Percentiles rank a stretch among this genome's conserved stretches.
These are phyloP conservation scores for Rhizoclosmatium globosum DNA, from an alignment of 192 early-diverging fungal species.

Conservation along the genomic window DNA sequence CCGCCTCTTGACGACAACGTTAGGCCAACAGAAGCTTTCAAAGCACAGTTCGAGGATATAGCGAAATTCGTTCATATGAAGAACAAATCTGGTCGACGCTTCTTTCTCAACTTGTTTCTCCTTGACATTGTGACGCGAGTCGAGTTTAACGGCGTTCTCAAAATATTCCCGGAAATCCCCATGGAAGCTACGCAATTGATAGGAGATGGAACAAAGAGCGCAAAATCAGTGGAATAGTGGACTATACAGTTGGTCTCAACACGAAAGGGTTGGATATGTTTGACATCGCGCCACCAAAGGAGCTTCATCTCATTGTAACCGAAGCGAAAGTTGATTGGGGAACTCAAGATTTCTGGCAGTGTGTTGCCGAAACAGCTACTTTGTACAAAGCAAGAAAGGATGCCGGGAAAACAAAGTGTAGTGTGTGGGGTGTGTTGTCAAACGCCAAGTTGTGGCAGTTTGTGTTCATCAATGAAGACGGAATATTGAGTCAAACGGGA, in stretches of 20 bases:
- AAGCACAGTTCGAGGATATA: slow-evolving; percentile 5
- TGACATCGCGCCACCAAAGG: slow-evolving; percentile 40
- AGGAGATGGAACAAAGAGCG: slow-evolving; percentile 20
- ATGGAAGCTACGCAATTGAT: slow-evolving; percentile 16
- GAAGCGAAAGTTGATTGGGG: slow-evolving; percentile 42
- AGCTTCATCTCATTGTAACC: slow-evolving; percentile 42
- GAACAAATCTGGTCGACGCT: slow-evolving; percentile 36
- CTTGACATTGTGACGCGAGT: slow-evolving; percentile 17
- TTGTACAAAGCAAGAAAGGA: slow-evolving; percentile 46
- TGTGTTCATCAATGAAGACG: slow-evolving; percentile 41
- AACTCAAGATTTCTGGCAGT: slow-evolving; percentile 46
- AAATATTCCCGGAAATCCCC: slow-evolving; percentile 35
- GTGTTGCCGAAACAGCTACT: slow-evolving; percentile 45
- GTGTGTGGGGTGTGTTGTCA: slow-evolving; percentile 44
- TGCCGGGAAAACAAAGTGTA: slow-evolving; percentile 44
- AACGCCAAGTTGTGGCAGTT: slow-evolving; percentile 42
- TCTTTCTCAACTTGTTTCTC: slow-evolving; percentile 45
- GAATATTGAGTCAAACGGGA: slow-evolving; percentile 24
- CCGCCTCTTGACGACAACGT: slow-evolving; percentile 16
- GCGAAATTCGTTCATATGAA: slow-evolving; percentile 28
- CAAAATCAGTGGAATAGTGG: slow-evolving; percentile 36
- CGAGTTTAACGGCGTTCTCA: slow-evolving; percentile 25
- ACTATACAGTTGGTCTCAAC: slow-evolving; percentile 44
- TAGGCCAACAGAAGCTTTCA: slow-evolving; percentile 18
- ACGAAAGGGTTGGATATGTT: slow-evolving; percentile 37